Base-by-base conservation (phyloP, 345 rosid genomes). In the Punica granatum region DNA sequence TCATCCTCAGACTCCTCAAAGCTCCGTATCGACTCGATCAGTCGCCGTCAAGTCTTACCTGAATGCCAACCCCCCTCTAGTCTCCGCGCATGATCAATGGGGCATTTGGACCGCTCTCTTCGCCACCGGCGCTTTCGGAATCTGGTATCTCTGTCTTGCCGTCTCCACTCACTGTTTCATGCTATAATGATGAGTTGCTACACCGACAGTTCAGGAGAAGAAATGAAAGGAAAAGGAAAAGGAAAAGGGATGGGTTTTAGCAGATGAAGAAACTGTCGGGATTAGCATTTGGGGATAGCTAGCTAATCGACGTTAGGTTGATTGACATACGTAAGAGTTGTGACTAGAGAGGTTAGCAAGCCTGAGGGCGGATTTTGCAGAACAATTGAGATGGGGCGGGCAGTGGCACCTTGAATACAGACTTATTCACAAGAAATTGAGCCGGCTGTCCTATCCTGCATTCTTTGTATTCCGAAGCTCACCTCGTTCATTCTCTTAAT, bases 101-200 rank as follows among this genome's bases (percentile, higher is more conserved):
- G 82, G 88, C 59, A 85, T 71, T 28, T 90, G 95, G 97, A 79
- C 92, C 7, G 75, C 85, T 72, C 89, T 90, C 76, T 84, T 92
- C 76, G 85, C 91, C 75, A 65, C 86, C 58, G 97, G 97, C n/a
- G 90, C 93, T 66, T 84, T 88, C 36, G 98, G 97, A 28, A 77
- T 92, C 74, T 90, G 96, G 96, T 88, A 79, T 59, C 25, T 41
- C 25, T 39, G 9, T 51, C 14, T 48, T 36, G 15, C 41, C 41
- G 11, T 37, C 61, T 26, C 58, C n/a, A 19, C 58, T n/a, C 58
- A 21, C 58, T 25, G 28, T 7, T n/a, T 6, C 51, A 18, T 18
- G 2, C n/a, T 46, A 6, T 46, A 46, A 46, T 46, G 12, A 3
- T 14, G 16, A 23, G 51, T 46, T 14, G 21, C 13, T 46, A n/a